A percentile compares a stretch with the other conserved stretches of the same genome.
Conservation (phyloP, 2,329 filamentous ascomycete genomes). For the Colletotrichum karsti region DNA sequence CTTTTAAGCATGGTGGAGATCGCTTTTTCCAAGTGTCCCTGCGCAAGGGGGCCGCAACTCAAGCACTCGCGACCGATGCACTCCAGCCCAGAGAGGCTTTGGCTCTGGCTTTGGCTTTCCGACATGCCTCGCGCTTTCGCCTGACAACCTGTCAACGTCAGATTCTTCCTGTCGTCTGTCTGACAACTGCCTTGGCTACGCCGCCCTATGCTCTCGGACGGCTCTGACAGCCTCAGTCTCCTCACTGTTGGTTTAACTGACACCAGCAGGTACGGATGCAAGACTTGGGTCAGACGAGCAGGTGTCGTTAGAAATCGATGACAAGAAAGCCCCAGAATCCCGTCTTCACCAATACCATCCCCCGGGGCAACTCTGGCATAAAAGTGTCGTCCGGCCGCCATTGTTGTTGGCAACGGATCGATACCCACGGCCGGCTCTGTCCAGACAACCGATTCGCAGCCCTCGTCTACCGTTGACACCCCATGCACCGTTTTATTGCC, state of each 20-base stretch:
- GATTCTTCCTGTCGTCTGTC: background rate
- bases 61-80: background rate
- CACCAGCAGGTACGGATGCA: background rate
- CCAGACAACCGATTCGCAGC: slow-evolving; percentile 8
- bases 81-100: background rate
- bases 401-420: background rate
- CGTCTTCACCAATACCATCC: background rate
- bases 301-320: background rate
- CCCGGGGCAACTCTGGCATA: background rate
- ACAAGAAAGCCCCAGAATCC: background rate
- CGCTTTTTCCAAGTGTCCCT: slow-evolving; percentile 17
- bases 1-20: slow-evolving; percentile 29
- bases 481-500: slow-evolving; percentile 27
- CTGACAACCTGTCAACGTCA: slow-evolving; percentile 3
- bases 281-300: background rate
- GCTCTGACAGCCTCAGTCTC: slow-evolving; percentile 4
- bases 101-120: background rate
- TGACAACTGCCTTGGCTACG: background rate
- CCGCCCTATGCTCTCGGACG: background rate
- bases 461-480: background rate
- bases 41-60: background rate
- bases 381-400: background rate
- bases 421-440: background rate
- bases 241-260: background rate
- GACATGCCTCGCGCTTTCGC: no score